phyloP scores from a whole-genome alignment of 805 yeast genomes.

The Candida andamanensis region DNA sequence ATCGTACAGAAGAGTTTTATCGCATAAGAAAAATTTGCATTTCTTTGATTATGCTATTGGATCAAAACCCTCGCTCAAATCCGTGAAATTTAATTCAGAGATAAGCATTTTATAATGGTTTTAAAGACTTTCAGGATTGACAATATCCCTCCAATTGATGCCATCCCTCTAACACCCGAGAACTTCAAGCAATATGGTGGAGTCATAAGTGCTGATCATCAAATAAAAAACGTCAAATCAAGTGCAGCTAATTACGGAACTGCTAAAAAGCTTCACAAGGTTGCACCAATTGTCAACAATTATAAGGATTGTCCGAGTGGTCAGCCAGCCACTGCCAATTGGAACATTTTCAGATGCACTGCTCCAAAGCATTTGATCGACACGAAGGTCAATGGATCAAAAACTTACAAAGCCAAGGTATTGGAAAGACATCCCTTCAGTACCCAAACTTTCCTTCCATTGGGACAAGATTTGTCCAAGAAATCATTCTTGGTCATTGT shows the following conservation, averaged over 20 bases:
- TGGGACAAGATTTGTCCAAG: slow-evolving; percentile 56
- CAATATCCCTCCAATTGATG: slow-evolving; percentile 27
- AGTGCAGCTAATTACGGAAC: slow-evolving; percentile 89
- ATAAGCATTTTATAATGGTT: too few species aligned
- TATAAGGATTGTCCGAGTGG: slow-evolving; percentile 46
- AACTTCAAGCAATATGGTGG: slow-evolving; percentile 68
- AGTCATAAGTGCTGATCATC: slow-evolving; percentile 73
- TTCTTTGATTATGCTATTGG: too few species aligned
- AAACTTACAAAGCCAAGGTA: slow-evolving; percentile 53
- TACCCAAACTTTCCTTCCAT: slow-evolving; percentile 87
- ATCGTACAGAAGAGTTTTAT: too few species aligned
- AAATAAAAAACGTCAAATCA: slow-evolving; percentile 41
- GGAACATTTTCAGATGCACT: slow-evolving; percentile 80
- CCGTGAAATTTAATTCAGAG: too few species aligned
- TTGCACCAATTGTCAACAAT: slow-evolving; percentile 59
- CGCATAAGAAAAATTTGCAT: too few species aligned
- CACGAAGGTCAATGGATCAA: slow-evolving; percentile 8
- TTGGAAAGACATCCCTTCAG: slow-evolving; percentile 87
- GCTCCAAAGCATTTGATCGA: slow-evolving; percentile 62
- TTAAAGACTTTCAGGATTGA: slow-evolving; percentile 34
- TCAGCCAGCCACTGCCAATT: slow-evolving; percentile 52
- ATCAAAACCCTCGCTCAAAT: too few species aligned
- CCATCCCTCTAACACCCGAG: slow-evolving; percentile 60
- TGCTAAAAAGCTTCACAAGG: slow-evolving; percentile 70
- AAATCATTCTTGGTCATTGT: slow-evolving; percentile 75